phyloP scores from a whole-genome alignment of 2,329 filamentous ascomycete species.

The Fusarium pseudocircinatum region DNA sequence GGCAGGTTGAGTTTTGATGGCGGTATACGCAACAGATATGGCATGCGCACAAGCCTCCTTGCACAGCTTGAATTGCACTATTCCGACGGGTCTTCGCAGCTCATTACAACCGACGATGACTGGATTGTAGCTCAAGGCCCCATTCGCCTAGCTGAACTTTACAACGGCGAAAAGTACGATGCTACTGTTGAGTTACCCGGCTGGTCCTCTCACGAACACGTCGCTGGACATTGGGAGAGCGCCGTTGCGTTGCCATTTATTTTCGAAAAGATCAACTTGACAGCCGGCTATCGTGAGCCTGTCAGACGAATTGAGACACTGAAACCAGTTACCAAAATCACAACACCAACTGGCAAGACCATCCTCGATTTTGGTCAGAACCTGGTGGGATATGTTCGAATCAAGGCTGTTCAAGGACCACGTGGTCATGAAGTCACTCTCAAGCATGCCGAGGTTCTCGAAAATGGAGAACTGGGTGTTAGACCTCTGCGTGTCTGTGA shows the following conservation, averaged over 20 bases:
- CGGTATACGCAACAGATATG: slow-evolving; percentile 47
- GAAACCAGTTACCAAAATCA: slow-evolving; percentile 45
- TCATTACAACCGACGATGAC: slow-evolving; percentile 49
- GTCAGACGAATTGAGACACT: slow-evolving; percentile 50
- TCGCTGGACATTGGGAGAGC: slow-evolving; percentile 17
- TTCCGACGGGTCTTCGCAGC: slow-evolving; percentile 42
- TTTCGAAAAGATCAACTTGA: slow-evolving; percentile 39
- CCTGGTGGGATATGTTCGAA: slow-evolving; percentile 59
- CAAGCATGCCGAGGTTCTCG: slow-evolving; percentile 64
- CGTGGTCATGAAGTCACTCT: slow-evolving; percentile 56
- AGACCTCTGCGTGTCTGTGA: slow-evolving; percentile 56
- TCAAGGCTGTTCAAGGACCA: slow-evolving; percentile 50
- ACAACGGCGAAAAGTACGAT: slow-evolving; percentile 64
- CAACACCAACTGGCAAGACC: slow-evolving; percentile 53
- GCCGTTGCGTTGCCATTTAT: slow-evolving; percentile 20
- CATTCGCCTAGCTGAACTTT: slow-evolving; percentile 55
- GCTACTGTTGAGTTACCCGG: slow-evolving; percentile 39
- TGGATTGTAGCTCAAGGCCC: slow-evolving; percentile 52
- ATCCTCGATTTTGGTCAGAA: slow-evolving; percentile 68
- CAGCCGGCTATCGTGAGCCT: slow-evolving; percentile 55
- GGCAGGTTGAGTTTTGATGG: slow-evolving; percentile 48
- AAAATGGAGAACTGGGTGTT: slow-evolving; percentile 55
- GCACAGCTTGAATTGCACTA: slow-evolving; percentile 52
- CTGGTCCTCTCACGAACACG: slow-evolving; percentile 21
- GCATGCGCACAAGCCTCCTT: slow-evolving; percentile 51